These are phyloP conservation scores for Candida sanyaensis DNA, from an alignment of 1,139 yeast genomes.

Conservation along the genomic window DNA sequence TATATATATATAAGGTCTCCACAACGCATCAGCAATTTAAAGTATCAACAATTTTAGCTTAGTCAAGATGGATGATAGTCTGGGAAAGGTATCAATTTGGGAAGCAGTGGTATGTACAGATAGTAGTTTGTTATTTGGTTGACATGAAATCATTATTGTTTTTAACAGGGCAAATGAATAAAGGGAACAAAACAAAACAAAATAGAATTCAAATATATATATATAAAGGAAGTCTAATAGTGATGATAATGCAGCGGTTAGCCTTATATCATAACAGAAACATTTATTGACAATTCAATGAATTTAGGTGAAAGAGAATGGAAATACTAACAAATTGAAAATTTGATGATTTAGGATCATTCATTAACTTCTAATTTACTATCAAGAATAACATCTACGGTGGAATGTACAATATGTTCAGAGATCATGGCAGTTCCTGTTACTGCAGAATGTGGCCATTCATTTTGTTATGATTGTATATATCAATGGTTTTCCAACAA, in stretches of 20 bases:
- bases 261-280: too few species aligned
- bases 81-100: conserved; percentile 6
- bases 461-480: conserved; percentile 51
- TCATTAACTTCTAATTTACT: conserved; percentile 14
- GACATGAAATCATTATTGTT: too few species aligned
- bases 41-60: not conserved
- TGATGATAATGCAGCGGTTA: too few species aligned
- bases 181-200: not conserved
- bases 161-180: not conserved
- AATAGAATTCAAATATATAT: not conserved
- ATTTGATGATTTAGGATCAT: conserved; percentile 11
- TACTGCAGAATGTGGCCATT: conserved; percentile 44
- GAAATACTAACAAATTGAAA: not conserved
- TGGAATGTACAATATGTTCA: conserved; percentile 48
- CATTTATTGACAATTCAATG: too few species aligned
- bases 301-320: too few species aligned
- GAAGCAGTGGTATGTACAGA: conserved; percentile 11
- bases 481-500: conserved; percentile 51
- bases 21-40: not conserved
- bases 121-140: not conserved
- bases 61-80: conserved; percentile 7
- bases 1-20: too few species aligned
- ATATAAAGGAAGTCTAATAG: not conserved
- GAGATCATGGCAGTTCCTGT: conserved; percentile 49
- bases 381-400: conserved; percentile 25